Percentiles rank a stretch among this genome's conserved stretches.
These are phyloP conservation scores for Talaromyces rugulosus DNA, from an alignment of 2,329 filamentous ascomycete genomes.

Conservation along the genomic window DNA sequence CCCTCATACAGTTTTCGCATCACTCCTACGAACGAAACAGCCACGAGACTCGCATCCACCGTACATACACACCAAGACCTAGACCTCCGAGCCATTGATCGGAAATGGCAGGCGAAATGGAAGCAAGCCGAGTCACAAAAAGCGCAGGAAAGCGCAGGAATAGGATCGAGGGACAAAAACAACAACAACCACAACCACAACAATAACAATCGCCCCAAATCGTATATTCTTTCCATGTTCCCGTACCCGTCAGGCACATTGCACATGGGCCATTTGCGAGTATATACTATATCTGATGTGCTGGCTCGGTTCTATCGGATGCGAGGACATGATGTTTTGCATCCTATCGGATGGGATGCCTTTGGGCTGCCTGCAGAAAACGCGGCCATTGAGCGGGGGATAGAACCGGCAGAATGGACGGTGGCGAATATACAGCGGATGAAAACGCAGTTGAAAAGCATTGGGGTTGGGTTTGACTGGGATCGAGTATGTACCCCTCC, in stretches of 20 bases:
- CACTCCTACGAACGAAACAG: not conserved
- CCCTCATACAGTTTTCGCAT: not conserved
- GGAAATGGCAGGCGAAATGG: conserved; percentile 55
- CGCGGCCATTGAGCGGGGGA: conserved; percentile 76
- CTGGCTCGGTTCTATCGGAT: conserved; percentile 71
- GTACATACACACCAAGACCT: conserved; percentile 23
- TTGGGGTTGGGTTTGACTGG: conserved; percentile 85
- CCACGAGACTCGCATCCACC: conserved; percentile 22
- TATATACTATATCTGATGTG: conserved; percentile 88
- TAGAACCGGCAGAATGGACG: conserved; percentile 77
- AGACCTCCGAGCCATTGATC: conserved; percentile 45
- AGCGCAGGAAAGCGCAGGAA: not conserved
- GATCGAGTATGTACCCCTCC: conserved; percentile 53
- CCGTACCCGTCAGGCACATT: conserved; percentile 85
- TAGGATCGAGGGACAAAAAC: conserved; percentile 3
- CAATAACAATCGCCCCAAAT: conserved; percentile 33
- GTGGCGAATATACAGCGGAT: conserved; percentile 74
- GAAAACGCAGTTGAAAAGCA: conserved; percentile 73
- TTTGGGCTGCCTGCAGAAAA: conserved; percentile 91
- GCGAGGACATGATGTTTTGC: conserved; percentile 68
- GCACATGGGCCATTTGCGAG: conserved; percentile 80
- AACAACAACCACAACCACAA: conserved; percentile 7
- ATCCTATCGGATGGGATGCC: conserved; percentile 94
- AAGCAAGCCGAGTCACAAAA: conserved; percentile 17
- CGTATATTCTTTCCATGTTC: conserved; percentile 85